Base-by-base conservation (phyloP, 768 basidiomycete species). In the Fibroporia radiculosa region DNA sequence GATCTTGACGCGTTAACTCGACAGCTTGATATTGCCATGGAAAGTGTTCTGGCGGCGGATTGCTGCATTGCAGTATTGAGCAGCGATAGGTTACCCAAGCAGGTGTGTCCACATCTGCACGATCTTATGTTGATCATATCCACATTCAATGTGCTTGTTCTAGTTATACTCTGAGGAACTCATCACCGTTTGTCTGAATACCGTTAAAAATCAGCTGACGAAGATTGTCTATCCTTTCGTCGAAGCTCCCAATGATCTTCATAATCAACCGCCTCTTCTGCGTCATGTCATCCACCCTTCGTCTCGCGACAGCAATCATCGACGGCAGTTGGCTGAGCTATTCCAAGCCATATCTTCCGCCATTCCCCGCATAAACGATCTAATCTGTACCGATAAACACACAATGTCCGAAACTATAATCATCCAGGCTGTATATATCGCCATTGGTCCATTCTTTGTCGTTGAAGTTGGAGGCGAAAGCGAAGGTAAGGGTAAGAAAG, bases 151-250 rank as follows among this genome's bases (percentile, higher is more conserved):
- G n/a, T n/a, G n/a, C n/a, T n/a, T n/a, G n/a, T n/a, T n/a, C n/a
- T 56, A 93, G 86, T 67, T 97, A 7, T 95, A 95, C 62, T 96
- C 95, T 0, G 92, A 97, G 61, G 96, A 99, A 59, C 71, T 93
- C 10, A 89, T 99, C 49, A 81, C 81, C 0, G 68, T 75, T 0
- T 90, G 92, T 64, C 69, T 97, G 14, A 69, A 66, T 33, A 70
- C 82, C 0, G 73, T 92, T 49, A 93, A 93, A 60, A 85, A 84
- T 49, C 82, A 84, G 46, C 75, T 96, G 24, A 78, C 78, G 1
- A 78, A 78, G 56, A 71, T 89, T 36, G 70, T 97, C 11, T 93
- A 89, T 57, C 92, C 89, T 0, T 88, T 93, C 51, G 78, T 93
- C 4, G 91, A 93, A 56, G 82, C 80, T 3, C 50, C 54, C 0